phyloP scores from a whole-genome alignment of 306 rosid genomes.

The Carpinus fangiana region DNA sequence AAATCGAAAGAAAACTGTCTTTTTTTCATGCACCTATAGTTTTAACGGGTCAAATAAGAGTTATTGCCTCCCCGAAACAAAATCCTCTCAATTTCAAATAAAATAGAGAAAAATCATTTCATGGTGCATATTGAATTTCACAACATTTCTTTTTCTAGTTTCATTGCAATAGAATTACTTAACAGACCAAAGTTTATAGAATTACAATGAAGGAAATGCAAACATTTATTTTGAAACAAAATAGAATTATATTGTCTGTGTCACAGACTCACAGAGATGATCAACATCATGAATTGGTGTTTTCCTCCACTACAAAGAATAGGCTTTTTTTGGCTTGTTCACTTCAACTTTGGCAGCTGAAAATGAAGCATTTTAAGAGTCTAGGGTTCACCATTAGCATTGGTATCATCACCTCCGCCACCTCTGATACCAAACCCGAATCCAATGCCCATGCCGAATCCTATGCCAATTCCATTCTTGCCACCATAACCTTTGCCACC shows the following conservation, averaged over 20 bases:
- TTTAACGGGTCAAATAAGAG: too few species aligned
- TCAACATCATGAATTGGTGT: not conserved
- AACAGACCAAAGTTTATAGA: not conserved
- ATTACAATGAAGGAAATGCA: not conserved
- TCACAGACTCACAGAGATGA: not conserved
- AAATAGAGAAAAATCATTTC: too few species aligned
- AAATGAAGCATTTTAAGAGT: not conserved
- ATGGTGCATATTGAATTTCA: too few species aligned
- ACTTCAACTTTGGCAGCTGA: not conserved
- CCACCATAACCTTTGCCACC: constrained; percentile 18
- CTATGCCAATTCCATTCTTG: constrained; percentile 39
- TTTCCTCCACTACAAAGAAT: not conserved
- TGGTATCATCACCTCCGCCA: constrained; percentile 1
- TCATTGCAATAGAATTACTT: not conserved
- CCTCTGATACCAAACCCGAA: constrained; percentile 53
- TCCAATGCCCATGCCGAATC: constrained; percentile 59
- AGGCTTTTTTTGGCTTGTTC: not conserved
- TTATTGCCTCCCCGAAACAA: too few species aligned
- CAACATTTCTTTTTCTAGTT: too few species aligned
- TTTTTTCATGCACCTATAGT: too few species aligned
- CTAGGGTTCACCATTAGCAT: constrained; percentile 24
- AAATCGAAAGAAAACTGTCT: too few species aligned
- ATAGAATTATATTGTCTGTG: not conserved
- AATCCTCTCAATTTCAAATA: too few species aligned
- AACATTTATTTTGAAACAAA: not conserved